Evolutionary conservation across 2,329 filamentous ascomycete genomes (phyloP), one percentile per base, ranked within the genome.

Genomic region (Rhynchosporium agropyri): DNA sequence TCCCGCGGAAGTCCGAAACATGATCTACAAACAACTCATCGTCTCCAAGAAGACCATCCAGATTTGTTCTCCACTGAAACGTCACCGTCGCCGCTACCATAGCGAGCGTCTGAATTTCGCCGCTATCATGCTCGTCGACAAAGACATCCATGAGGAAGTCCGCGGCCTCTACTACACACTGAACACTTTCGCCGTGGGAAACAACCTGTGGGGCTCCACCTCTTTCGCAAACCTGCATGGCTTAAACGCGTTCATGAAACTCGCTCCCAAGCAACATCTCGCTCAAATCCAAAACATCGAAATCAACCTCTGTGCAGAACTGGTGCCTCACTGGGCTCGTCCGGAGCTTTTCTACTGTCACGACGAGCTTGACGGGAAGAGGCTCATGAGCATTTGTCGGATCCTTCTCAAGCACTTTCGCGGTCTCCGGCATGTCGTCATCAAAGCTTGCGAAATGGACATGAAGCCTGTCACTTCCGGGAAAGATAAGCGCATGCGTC

Each of bases 111-210:
- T 9, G 15, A 54, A 40, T 9, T 54, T 54, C 10, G 50, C 50
- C 2, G 33, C 50, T 12, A 26, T 54, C 15, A 38, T 54, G 9
- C 8, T 42, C 36, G 13, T 36, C 9, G 15, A 54, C 36, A 54
- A 54, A 42, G 50, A 33, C 3, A 40, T 36, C 9, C n/a, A 54
- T 10, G 33, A 40, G 12, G 50, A 54, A 42, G 50, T 20, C 15
- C 33, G 33, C 9, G n/a, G 8, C 36, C 10, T 38, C 7, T 54
- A 28, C 36, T 54, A 54, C 36, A 38, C 36, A 3, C 36, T 20
- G 8, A 54, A 54, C 36, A 54, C 50, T 8, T 54, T 54, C 50
- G 50, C 50, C 7, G 20, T 54, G 3, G 50, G 50, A 7, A 54
- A 54, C 36, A 54, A 54, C 50, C 12, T 5, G 33, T 54, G 36